phyloP scores from a whole-genome alignment of 768 basidiomycete species.

The Podaxis rugospora region DNA sequence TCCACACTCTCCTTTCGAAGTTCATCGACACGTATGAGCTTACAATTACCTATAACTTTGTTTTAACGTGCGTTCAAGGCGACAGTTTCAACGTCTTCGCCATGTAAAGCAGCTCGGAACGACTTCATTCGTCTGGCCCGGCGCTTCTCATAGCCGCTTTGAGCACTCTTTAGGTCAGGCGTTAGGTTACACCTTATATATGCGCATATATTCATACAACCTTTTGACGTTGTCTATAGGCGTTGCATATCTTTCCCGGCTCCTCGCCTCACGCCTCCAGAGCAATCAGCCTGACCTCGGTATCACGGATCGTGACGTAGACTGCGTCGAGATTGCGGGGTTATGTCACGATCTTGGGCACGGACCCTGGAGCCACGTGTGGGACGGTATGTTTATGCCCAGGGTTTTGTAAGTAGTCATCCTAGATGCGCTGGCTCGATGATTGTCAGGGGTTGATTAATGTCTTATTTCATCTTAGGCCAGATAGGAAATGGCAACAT shows the following conservation, averaged over 20 bases:
- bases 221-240: constrained; percentile 36
- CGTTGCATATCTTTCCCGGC: constrained; percentile 67
- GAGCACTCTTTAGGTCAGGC: constrained; percentile 75
- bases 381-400: constrained; percentile 74
- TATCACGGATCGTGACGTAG: constrained; percentile 68
- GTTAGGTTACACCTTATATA: neutral
- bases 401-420: constrained; percentile 51
- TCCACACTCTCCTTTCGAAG: constrained; percentile 28
- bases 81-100: constrained; percentile 75
- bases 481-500: constrained; percentile 57
- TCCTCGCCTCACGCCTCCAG: constrained; percentile 55
- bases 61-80: constrained; percentile 30
- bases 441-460: neutral
- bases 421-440: neutral
- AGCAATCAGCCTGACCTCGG: constrained; percentile 53
- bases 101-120: constrained; percentile 79
- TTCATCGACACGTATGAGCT: constrained; percentile 68
- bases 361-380: constrained; percentile 85
- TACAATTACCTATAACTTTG: neutral
- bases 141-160: constrained; percentile 78
- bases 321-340: constrained; percentile 76
- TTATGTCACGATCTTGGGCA: constrained; percentile 85
- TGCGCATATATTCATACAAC: neutral
- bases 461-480: constrained; percentile 26
- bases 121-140: constrained; percentile 70